A percentile compares a stretch with the other conserved stretches of the same genome.
Evolutionary conservation across 352 stramenopile species (phyloP).

Genomic region (Plasmopara viticola): DNA sequence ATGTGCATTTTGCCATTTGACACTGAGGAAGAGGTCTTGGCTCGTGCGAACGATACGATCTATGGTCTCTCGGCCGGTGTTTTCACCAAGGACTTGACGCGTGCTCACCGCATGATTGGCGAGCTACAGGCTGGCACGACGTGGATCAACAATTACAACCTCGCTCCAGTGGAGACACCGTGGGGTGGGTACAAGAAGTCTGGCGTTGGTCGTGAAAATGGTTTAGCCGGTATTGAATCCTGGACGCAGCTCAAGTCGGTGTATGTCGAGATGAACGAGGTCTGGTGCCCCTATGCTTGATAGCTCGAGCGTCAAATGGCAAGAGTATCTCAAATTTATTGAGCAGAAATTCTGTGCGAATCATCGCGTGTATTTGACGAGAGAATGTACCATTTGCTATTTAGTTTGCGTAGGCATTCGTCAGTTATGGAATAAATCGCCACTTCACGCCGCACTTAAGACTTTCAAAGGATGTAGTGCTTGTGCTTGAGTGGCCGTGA

Average conservation of each 20-base stretch:
- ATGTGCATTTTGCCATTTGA: constrained; percentile 76
- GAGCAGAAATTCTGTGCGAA: constrained; percentile 6
- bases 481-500: no score
- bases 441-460: no score
- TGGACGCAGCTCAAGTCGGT: constrained; percentile 90
- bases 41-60: constrained; percentile 72
- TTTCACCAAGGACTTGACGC: constrained; percentile 80
- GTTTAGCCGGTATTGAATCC: constrained; percentile 69
- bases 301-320: no score
- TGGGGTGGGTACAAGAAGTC: constrained; percentile 91
- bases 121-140: constrained; percentile 71
- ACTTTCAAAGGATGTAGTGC: no score
- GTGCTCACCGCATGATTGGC: constrained; percentile 63
- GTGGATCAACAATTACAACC: constrained; percentile 90
- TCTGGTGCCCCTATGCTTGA: constrained; percentile 57
- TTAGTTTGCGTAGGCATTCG: no score
- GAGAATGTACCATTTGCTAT: no score
- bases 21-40: constrained; percentile 64
- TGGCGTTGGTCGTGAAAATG: constrained; percentile 90
- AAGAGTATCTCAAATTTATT: not conserved
- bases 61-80: constrained; percentile 81
- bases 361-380: no score
- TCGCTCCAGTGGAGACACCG: constrained; percentile 75
- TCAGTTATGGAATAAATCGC: no score
- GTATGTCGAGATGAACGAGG: constrained; percentile 78